Percentiles rank a stretch among this genome's conserved stretches.
Conservation (phyloP, 257 asterid genomes). For the Fraxinus anomala region DNA sequence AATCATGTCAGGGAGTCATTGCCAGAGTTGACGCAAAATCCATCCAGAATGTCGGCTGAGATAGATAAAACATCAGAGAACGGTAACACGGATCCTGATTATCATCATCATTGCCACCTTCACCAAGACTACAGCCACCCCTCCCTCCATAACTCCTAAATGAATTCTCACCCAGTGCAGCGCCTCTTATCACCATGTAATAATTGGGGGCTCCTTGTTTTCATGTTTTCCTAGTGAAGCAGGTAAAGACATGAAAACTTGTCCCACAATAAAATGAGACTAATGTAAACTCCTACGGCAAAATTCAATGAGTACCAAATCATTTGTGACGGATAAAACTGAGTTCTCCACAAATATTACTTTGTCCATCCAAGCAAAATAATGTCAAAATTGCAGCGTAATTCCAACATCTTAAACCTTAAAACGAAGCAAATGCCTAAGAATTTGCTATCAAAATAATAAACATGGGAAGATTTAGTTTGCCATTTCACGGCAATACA, state of each 20-base stretch:
- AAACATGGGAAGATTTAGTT: not conserved
- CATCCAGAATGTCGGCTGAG: conserved; percentile 48
- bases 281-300: not conserved
- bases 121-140: conserved; percentile 6
- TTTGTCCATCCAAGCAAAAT: not conserved
- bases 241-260: not conserved
- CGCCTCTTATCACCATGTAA: conserved; percentile 5
- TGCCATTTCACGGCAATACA: not conserved
- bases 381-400: not conserved
- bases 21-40: conserved; percentile 70
- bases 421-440: not conserved
- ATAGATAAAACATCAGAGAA: conserved; percentile 34
- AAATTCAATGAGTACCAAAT: not conserved
- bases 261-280: not conserved
- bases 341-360: not conserved
- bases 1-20: conserved; percentile 73
- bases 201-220: not conserved
- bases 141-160: conserved; percentile 18
- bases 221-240: not conserved
- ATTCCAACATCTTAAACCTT: not conserved
- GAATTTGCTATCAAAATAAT: not conserved
- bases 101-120: not conserved
- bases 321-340: too few species aligned
- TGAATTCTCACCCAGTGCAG: conserved; percentile 19
- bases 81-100: conserved; percentile 25